Percentiles rank a stretch among this genome's conserved stretches.
Conservation (phyloP, 192 early-diverging fungal genomes). For the Mortierella alpina region DNA sequence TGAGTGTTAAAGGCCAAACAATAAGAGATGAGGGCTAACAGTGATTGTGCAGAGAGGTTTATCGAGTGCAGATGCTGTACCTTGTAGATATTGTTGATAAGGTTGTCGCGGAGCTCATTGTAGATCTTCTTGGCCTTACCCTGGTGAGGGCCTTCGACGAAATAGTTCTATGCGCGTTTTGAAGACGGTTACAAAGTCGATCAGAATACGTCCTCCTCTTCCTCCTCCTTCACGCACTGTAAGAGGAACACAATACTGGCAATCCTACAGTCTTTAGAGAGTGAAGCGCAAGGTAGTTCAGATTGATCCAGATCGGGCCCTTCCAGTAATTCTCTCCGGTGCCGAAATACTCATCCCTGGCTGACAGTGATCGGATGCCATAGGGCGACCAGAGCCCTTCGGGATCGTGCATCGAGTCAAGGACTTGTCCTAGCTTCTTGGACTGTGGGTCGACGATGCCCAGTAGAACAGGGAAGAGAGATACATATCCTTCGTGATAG, state of each 20-base stretch:
- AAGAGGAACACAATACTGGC: background rate
- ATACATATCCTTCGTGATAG: constrained; percentile 81
- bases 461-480: constrained; percentile 85
- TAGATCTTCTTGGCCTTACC: constrained; percentile 78
- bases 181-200: constrained; percentile 5
- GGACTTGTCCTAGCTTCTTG: constrained; percentile 72
- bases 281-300: constrained; percentile 86
- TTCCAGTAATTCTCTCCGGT: constrained; percentile 96
- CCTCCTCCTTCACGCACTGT: background rate
- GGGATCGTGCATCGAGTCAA: constrained; percentile 83
- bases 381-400: constrained; percentile 85
- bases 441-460: constrained; percentile 78
- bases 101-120: constrained; percentile 74
- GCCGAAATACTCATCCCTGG: constrained; percentile 70
- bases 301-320: constrained; percentile 93
- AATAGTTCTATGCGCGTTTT: constrained; percentile 62
- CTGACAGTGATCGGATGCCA: constrained; percentile 77
- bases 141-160: constrained; percentile 70
- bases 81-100: constrained; percentile 80
- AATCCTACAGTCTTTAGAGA: constrained; percentile 72
- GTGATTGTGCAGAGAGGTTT: background rate
- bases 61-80: constrained; percentile 48
- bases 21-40: background rate
- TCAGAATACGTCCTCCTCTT: background rate
- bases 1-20: background rate